Percentiles rank a stretch among this genome's conserved stretches.
These are phyloP conservation scores for Mycena indigotica DNA, from an alignment of 768 basidiomycete genomes.

Conservation along the genomic window DNA sequence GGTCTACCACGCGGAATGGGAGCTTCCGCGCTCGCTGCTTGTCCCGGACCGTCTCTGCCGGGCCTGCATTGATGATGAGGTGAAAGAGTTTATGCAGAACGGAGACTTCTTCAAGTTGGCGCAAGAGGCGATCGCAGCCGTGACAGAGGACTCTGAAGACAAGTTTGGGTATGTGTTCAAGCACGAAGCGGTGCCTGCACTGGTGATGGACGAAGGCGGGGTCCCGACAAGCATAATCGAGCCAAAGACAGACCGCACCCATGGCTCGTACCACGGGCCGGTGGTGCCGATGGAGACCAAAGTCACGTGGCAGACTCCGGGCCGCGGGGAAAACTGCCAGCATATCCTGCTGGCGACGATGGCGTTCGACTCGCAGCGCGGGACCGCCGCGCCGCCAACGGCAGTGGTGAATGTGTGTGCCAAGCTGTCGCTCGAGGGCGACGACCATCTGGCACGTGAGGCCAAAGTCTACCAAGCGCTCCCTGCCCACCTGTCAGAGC, in stretches of 20 bases:
- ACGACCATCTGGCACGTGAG: constrained; percentile 42
- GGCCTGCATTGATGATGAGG: constrained; percentile 38
- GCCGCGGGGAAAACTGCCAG: constrained; percentile 32
- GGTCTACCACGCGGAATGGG: constrained; percentile 54
- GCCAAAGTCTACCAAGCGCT: constrained; percentile 48
- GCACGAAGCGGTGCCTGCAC: constrained; percentile 6
- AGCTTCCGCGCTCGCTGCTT: constrained; percentile 48
- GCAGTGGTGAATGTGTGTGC: constrained; percentile 43
- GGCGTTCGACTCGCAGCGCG: not conserved
- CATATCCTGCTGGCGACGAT: constrained; percentile 23
- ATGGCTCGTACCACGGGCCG: constrained; percentile 28
- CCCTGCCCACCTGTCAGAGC: constrained; percentile 47
- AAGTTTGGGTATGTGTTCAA: constrained; percentile 4
- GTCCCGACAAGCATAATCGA: constrained; percentile 1
- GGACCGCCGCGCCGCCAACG: constrained; percentile 33
- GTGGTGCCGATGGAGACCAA: constrained; percentile 28
- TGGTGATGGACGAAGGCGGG: not conserved
- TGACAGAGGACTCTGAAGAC: constrained; percentile 22
- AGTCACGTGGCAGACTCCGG: constrained; percentile 35
- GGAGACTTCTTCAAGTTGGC: constrained; percentile 20
- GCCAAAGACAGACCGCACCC: constrained; percentile 7
- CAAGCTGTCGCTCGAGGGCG: constrained; percentile 44
- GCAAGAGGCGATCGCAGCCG: constrained; percentile 29
- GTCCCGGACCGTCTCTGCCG: constrained; percentile 38
- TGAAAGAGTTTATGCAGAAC: constrained; percentile 18